Percentiles rank a stretch among this genome's conserved stretches.
These are phyloP conservation scores for Diaporthe helianthi DNA, from an alignment of 2,329 filamentous ascomycete species.

Conservation along the genomic window DNA sequence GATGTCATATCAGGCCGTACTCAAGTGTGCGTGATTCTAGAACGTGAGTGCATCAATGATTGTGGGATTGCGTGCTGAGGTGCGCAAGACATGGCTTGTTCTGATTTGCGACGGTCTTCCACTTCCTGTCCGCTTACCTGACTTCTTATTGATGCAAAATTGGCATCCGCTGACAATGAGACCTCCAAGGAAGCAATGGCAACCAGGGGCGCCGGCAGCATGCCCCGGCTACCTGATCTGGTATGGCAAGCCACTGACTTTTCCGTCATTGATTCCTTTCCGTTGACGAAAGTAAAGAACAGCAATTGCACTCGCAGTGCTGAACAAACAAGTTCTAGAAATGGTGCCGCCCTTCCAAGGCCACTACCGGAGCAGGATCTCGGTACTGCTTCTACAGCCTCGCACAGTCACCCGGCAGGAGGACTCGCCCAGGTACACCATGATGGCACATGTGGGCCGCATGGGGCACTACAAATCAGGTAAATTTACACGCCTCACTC, in stretches of 20 bases:
- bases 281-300: neutral
- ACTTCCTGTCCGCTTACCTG: neutral
- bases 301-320: neutral
- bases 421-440: neutral
- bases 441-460: neutral
- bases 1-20: neutral
- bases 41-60: neutral
- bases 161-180: neutral
- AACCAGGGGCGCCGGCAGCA: neutral
- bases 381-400: neutral
- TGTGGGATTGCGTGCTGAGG: neutral
- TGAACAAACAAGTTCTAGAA: neutral
- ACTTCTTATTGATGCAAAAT: conserved; percentile 14
- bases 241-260: neutral
- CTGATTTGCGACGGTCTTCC: neutral
- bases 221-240: neutral
- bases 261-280: neutral
- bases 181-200: neutral
- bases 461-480: neutral
- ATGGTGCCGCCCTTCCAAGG: neutral
- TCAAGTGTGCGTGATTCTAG: too few species aligned
- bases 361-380: neutral
- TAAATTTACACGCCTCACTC: neutral
- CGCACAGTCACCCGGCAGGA: neutral
- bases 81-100: neutral